phyloP scores from a whole-genome alignment of 148 eudicot species.

The Pouteria glomerata region DNA sequence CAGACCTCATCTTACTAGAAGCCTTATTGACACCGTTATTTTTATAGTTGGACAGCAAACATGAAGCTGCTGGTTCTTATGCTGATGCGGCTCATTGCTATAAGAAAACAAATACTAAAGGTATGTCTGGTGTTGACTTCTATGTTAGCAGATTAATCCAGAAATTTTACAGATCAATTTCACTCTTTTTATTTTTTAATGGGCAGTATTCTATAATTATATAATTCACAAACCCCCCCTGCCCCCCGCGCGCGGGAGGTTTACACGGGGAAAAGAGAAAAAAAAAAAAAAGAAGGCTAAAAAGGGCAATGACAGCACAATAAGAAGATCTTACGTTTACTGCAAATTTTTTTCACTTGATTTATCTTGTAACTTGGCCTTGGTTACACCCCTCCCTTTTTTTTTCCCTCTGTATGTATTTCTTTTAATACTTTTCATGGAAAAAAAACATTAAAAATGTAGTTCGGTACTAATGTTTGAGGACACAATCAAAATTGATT shows the following conservation, averaged over 20 bases:
- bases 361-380: too few relatives aligned
- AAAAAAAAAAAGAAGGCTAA: too few relatives aligned
- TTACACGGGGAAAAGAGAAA: too few relatives aligned
- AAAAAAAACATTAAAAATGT: neutral
- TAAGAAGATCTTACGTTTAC: neutral
- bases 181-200: neutral
- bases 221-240: neutral
- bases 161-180: neutral
- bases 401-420: neutral
- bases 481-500: too few relatives aligned
- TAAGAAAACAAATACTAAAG: conserved; percentile 41
- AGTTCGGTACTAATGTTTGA: neutral
- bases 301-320: neutral
- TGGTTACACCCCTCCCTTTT: neutral
- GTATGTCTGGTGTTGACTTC: conserved; percentile 13
- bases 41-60: conserved; percentile 41
- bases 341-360: too few relatives aligned
- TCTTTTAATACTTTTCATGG: neutral
- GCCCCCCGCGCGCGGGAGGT: too few relatives aligned
- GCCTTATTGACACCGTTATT: conserved; percentile 14
- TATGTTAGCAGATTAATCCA: neutral
- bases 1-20: neutral
- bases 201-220: neutral
- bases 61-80: conserved; percentile 48
- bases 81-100: conserved; percentile 48